Base-by-base conservation (phyloP, 2,329 filamentous ascomycete genomes). In the Elsinoe ampelina region DNA sequence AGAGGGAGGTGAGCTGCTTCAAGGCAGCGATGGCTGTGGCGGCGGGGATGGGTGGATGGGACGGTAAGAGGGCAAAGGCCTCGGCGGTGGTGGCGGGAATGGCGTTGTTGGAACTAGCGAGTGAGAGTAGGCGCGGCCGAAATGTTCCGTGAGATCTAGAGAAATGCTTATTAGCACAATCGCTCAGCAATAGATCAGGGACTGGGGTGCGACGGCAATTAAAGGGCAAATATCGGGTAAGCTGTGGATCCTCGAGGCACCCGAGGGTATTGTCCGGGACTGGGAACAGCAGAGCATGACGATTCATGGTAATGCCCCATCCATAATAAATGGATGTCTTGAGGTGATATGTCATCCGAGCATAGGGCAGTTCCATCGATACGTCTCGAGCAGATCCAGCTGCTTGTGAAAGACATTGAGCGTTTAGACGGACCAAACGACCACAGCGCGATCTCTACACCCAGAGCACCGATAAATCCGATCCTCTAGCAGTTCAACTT, bases 41-140 rank as follows among this genome's bases (percentile, higher is more conserved):
- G 13, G 52, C 7, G 2, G 1, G 70, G 56, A 52, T 66, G 38
- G 13, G 55, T 54, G 43, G 36, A n/a, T n/a, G 19, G 45, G 54
- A 38, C 1, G 13, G 34, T 17, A 48, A 26, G 26, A 66, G 57
- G 3, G 67, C 64, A 58, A 85, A 75, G 0, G 81, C 84, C 26
- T 75, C 66, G 6, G 72, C 67, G 13, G 84, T 82, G 1, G 74
- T 78, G 11, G 71, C 59, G 41, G 74, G 62, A 3, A 85, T 73
- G 1, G 66, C 55, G 2, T 78, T 70, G 67, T 92, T 92, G 36
- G 80, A 82, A 19, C 78, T 74, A 10, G 78, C 73, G 7, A 80
- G 71, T 3, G 68, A 64, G 30, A 74, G 65, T 1, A 80, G 68
- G 5, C 64, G 69, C 1, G 76, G 75, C 5, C 77, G 74, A 60